phyloP scores from a whole-genome alignment of 2,329 filamentous ascomycete species.

The Sclerotinia spermophila region DNA sequence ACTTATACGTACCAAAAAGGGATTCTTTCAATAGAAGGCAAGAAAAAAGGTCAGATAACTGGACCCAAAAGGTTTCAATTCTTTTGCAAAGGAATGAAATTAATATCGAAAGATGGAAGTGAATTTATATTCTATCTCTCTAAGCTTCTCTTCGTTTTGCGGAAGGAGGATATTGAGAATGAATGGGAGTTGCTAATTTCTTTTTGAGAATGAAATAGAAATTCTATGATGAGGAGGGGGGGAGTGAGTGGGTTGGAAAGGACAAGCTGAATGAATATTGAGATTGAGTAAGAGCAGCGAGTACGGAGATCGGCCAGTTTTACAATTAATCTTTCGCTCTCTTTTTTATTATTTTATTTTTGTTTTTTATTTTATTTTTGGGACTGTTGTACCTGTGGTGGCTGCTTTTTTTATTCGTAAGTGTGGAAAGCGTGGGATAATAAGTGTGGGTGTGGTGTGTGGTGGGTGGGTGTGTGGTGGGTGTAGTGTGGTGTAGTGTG shows the following conservation, averaged over 20 bases:
- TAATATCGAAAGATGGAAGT: neutral
- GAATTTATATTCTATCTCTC: neutral
- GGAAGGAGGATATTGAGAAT: neutral
- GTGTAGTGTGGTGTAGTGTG: neutral
- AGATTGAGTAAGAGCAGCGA: slow-evolving; percentile 5
- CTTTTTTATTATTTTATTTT: neutral
- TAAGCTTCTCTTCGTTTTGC: neutral
- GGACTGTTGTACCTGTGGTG: neutral
- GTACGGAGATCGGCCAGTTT: neutral
- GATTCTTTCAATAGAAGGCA: neutral
- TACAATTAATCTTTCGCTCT: neutral
- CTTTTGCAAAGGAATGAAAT: neutral
- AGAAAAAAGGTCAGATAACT: neutral
- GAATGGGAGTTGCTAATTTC: neutral
- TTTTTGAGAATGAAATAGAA: slow-evolving; percentile 3
- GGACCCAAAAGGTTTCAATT: neutral
- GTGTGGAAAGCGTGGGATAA: neutral
- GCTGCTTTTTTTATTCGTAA: neutral
- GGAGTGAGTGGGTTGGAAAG: neutral
- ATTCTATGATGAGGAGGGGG: neutral
- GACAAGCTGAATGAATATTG: neutral
- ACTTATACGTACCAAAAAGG: slow-evolving; percentile 18
- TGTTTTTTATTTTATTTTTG: neutral
- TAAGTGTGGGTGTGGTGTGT: neutral
- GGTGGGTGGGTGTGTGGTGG: too few relatives aligned